These are phyloP conservation scores for Curvularia sp. DNA, from an alignment of 2,329 filamentous ascomycete genomes.

Conservation along the genomic window DNA sequence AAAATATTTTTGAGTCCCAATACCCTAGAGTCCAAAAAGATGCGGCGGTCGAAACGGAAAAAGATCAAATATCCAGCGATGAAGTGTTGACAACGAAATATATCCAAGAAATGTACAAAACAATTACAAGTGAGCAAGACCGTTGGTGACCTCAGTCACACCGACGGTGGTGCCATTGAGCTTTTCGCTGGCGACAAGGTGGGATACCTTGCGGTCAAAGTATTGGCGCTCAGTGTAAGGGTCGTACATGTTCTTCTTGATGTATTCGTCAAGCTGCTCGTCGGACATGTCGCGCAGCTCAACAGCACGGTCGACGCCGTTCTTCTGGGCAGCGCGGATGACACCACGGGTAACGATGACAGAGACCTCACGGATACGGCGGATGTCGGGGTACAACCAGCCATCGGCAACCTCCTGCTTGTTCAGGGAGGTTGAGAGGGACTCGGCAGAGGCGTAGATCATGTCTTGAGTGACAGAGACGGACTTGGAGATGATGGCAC, in stretches of 20 bases:
- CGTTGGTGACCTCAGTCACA: slow-evolving; percentile 37
- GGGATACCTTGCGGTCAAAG: slow-evolving; percentile 50
- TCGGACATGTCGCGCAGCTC: slow-evolving; percentile 72
- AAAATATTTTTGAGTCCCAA: slow-evolving; percentile 23
- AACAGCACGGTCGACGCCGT: slow-evolving; percentile 64
- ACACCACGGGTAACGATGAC: slow-evolving; percentile 87
- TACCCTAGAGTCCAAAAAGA: slow-evolving; percentile 28
- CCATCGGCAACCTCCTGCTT: slow-evolving; percentile 81
- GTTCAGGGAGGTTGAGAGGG: slow-evolving; percentile 78
- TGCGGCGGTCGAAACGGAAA: slow-evolving; percentile 25
- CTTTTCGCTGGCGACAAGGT: slow-evolving; percentile 38
- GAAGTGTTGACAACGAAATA: slow-evolving; percentile 18
- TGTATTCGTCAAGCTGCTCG: slow-evolving; percentile 73
- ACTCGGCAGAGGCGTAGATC: slow-evolving; percentile 92
- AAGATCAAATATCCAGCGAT: background rate
- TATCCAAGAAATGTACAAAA: slow-evolving; percentile 15
- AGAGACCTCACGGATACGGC: slow-evolving; percentile 89
- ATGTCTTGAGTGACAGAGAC: slow-evolving; percentile 89
- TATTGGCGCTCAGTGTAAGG: slow-evolving; percentile 56
- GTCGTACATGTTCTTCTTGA: slow-evolving; percentile 59
- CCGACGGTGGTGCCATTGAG: slow-evolving; percentile 31
- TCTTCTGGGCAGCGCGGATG: slow-evolving; percentile 87
- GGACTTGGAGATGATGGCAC: slow-evolving; percentile 88
- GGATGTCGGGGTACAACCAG: slow-evolving; percentile 88
- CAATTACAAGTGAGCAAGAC: slow-evolving; percentile 43